Evolutionary conservation across 805 yeast genomes (phyloP), one percentile per base, ranked within the genome.

Genomic region (Kurtzmaniella cleridarum): DNA sequence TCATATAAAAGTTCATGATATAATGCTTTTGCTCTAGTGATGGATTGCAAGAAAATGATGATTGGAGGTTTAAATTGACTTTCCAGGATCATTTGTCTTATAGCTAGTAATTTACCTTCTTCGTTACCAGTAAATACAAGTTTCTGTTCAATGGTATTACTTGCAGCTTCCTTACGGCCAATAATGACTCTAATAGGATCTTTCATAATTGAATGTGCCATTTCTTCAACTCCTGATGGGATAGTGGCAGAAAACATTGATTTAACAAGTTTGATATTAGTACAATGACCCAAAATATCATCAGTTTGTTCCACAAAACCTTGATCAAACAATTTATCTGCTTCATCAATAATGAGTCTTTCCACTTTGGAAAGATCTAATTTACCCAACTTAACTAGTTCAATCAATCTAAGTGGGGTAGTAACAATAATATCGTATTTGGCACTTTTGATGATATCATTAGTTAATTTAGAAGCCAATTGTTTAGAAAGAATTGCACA

Each of bases 211-310:
- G 84, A 71, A 28, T 78, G 72, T 3, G 96, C 96, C 50, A 89
- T 71, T 51, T 85, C 90, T 63, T 91, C 98, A 16, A 91, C 95
- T 40, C 83, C 79, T 2, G 96, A 84, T 1, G 98, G 96, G 42
- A 93, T 83, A 0, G 99, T 93, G 7, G 99, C 99, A 8, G 96
- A 87, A 57, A 84, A 91, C 66, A 95, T 81, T 9, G 93, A 79
- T 61, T 81, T 87, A 38, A 81, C 73, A 26, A 84, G 55, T 39
- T 69, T 53, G 45, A 71, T 55, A 53, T 73, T 52, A 44, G 76
- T 56, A 55, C 86, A 78, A 24, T 74, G 66, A 3, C 81, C 69
- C 43, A 93, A 63, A 42, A 93, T 82, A 38, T 78, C 81, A 59
- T 93, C 99, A 0, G 96, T 84, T 66, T 93, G 98, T 49, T 82